A percentile compares a stretch with the other conserved stretches of the same genome.
These are phyloP conservation scores for Pichia eremophila DNA, from an alignment of 805 yeast species.

Conservation along the genomic window DNA sequence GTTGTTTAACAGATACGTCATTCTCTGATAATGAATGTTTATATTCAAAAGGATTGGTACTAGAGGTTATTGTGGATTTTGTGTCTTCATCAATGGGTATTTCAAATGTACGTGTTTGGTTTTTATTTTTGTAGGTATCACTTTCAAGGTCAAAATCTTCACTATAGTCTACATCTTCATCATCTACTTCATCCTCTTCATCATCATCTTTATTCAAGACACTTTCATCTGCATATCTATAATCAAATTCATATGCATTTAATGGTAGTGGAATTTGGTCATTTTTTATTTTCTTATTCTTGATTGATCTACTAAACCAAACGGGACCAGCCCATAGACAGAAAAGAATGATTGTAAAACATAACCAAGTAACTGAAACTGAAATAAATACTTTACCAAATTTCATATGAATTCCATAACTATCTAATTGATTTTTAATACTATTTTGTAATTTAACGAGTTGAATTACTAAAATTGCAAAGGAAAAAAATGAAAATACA, in stretches of 20 bases:
- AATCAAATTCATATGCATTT: slow-evolving; percentile 3
- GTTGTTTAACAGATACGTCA: background rate
- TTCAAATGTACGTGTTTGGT: background rate
- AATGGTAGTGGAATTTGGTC: slow-evolving; percentile 5
- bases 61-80: background rate
- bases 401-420: slow-evolving; percentile 37
- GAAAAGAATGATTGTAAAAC: slow-evolving; percentile 19
- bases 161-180: background rate
- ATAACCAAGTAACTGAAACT: slow-evolving; percentile 27
- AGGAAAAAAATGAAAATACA: slow-evolving; percentile 24
- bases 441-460: slow-evolving; percentile 19
- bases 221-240: slow-evolving; percentile 5
- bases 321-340: slow-evolving; percentile 32
- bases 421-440: slow-evolving; percentile 27
- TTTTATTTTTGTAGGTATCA: background rate
- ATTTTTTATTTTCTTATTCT: background rate
- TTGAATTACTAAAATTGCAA: slow-evolving; percentile 16
- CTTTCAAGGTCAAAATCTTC: background rate
- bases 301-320: slow-evolving; percentile 46
- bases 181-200: background rate
- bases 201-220: background rate
- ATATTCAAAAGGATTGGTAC: background rate
- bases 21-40: background rate
- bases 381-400: slow-evolving; percentile 33
- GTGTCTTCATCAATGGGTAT: background rate